Evolutionary conservation across 1,139 yeast genomes (phyloP).

Genomic region (Debaryomyces singareniensis): DNA sequence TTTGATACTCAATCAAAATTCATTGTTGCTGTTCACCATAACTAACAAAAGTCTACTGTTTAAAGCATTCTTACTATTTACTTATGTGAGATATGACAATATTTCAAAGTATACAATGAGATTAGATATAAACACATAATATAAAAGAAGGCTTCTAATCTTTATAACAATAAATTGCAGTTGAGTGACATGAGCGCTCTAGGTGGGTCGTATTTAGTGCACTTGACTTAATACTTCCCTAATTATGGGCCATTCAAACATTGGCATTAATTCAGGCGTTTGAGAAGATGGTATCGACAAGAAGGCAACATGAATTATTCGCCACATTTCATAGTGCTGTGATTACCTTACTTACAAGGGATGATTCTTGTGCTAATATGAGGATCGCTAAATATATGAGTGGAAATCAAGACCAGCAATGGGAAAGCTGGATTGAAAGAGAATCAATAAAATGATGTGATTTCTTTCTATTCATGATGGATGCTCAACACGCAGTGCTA

Average conservation of each 20-base stretch:
- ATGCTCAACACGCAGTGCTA: slow-evolving; percentile 27
- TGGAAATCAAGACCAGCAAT: slow-evolving; percentile 8
- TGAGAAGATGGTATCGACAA: slow-evolving; percentile 43
- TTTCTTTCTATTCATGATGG: slow-evolving; percentile 25
- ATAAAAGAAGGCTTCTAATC: too few species aligned
- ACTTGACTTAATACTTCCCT: slow-evolving; percentile 45
- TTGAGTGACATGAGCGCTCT: slow-evolving; percentile 52
- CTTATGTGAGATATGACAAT: too few species aligned
- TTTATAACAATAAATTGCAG: too few species aligned
- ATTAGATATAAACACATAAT: too few species aligned
- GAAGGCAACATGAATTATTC: slow-evolving; percentile 60
- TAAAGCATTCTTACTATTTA: too few species aligned
- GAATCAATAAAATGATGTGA: slow-evolving; percentile 28
- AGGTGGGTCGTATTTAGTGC: slow-evolving; percentile 55
- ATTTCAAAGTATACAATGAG: too few species aligned
- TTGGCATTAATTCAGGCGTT: slow-evolving; percentile 53
- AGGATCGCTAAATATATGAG: slow-evolving; percentile 35
- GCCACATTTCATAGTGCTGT: slow-evolving; percentile 71
- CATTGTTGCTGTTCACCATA: too few species aligned
- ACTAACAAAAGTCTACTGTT: too few species aligned
- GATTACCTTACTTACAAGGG: slow-evolving; percentile 57
- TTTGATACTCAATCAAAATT: too few species aligned
- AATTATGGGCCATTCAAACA: slow-evolving; percentile 60
- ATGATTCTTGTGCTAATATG: slow-evolving; percentile 52
- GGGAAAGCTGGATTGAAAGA: slow-evolving; percentile 28